Conservation (phyloP, 2,329 filamentous ascomycete genomes). For the Colletotrichum tabaci region DNA sequence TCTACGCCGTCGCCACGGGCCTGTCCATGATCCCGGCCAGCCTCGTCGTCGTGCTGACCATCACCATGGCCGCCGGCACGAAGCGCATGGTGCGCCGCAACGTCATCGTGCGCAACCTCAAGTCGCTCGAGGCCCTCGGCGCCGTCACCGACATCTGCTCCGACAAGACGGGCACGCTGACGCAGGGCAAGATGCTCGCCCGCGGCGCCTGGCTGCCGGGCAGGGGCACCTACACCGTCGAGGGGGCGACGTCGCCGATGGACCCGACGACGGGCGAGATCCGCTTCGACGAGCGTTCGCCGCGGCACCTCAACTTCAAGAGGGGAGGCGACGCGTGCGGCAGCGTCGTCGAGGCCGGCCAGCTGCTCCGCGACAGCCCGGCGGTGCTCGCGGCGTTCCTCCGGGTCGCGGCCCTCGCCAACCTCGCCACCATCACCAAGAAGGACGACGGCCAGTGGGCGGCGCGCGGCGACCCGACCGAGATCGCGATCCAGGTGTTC, state of each 20-base stretch:
- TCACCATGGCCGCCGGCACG: conserved; percentile 70
- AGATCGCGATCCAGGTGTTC: conserved; percentile 82
- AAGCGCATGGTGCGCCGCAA: conserved; percentile 68
- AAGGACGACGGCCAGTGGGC: conserved; percentile 64
- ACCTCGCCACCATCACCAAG: conserved; percentile 65
- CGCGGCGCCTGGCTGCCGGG: conserved; percentile 72
- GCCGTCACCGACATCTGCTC: conserved; percentile 63
- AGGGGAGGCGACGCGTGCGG: conserved; percentile 45
- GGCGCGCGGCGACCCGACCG: conserved; percentile 76
- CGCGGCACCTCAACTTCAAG: conserved; percentile 33
- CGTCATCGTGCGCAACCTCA: conserved; percentile 68
- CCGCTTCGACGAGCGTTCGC: conserved; percentile 50
- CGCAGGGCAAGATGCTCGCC: conserved; percentile 76
- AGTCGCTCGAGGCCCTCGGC: conserved; percentile 71
- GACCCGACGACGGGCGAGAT: conserved; percentile 69
- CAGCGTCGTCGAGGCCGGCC: conserved; percentile 46
- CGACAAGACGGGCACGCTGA: conserved; percentile 73
- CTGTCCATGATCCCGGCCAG: conserved; percentile 68
- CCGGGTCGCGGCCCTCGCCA: conserved; percentile 71
- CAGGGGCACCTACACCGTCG: conserved; percentile 70
- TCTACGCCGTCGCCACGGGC: conserved; percentile 63
- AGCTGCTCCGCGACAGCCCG: conserved; percentile 60
- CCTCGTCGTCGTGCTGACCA: conserved; percentile 68
- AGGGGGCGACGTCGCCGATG: conserved; percentile 68
- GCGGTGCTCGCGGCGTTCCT: conserved; percentile 67